These are phyloP conservation scores for Neonectria hederae DNA, from an alignment of 2,329 filamentous ascomycete species.

Conservation along the genomic window DNA sequence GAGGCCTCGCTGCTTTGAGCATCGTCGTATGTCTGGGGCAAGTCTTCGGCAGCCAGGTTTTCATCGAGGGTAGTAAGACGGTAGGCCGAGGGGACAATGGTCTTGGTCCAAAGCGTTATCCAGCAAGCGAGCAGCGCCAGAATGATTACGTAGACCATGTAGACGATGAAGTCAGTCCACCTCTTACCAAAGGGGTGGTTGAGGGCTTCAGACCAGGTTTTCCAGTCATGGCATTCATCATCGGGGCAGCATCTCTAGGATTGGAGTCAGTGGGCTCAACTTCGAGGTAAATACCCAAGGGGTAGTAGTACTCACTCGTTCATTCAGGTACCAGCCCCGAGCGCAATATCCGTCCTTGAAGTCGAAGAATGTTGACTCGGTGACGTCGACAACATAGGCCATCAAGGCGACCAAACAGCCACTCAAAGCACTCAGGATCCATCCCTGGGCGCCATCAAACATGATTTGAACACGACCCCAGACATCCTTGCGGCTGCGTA, in stretches of 20 bases:
- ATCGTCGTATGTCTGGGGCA: constrained; percentile 51
- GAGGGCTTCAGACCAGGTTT: constrained; percentile 63
- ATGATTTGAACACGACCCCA: constrained; percentile 79
- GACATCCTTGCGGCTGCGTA: constrained; percentile 84
- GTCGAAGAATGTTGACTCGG: constrained; percentile 87
- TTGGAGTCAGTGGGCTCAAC: constrained; percentile 17
- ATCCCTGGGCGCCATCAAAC: constrained; percentile 90
- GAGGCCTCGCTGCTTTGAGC: constrained; percentile 56
- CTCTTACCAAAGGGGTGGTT: constrained; percentile 55
- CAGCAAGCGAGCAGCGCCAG: constrained; percentile 79
- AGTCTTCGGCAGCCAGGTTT: constrained; percentile 78
- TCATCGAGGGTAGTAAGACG: constrained; percentile 91
- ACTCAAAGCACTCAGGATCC: constrained; percentile 91
- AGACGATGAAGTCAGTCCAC: constrained; percentile 83
- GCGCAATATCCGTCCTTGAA: constrained; percentile 89
- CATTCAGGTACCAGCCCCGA: constrained; percentile 75
- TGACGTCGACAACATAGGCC: constrained; percentile 89
- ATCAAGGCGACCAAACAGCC: constrained; percentile 85
- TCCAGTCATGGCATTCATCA: constrained; percentile 66
- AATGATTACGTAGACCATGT: constrained; percentile 74
- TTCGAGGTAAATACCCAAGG: background rate
- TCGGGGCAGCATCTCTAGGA: constrained; percentile 63
- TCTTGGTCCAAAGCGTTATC: constrained; percentile 90
- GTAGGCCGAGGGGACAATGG: constrained; percentile 88
- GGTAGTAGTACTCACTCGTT: constrained; percentile 62